Evolutionary conservation across 495 filamentous ascomycete genomes (phyloP), one percentile per base, ranked within the genome.

Genomic region (Cladorrhinum samala): DNA sequence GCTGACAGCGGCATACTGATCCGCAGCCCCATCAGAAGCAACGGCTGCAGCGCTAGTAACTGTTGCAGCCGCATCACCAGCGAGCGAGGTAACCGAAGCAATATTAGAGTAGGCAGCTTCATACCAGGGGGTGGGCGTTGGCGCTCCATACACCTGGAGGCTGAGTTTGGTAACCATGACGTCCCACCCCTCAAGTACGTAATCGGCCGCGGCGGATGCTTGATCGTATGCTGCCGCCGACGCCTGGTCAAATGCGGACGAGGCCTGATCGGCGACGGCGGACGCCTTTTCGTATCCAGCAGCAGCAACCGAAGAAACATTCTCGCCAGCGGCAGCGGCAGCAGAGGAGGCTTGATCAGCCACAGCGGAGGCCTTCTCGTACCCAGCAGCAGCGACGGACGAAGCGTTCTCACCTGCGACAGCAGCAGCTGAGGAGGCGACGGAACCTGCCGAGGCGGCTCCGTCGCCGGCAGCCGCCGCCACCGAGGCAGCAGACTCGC

Each of bases 131-230:
- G 71, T 71, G 4, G 88, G 86, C 0, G 82, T 81, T 0, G 85
- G 83, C 2, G 79, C 77, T n/a, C 86, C 84, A 58, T 91, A 92
- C 33, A 93, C 69, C 53, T 87, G 81, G 40, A 79, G 71, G 69
- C 83, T 87, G 24, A 85, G 83, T 55, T 79, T 79, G 30, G 79
- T 79, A 47, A 92, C 69, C 0, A 89, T 60, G 7, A 66, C 72
- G 46, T 89, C 84, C 86, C 86, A 92, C 56, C 55, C 77, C 62
- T 71, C 75, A 49, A 62, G 74, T 43, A 66, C 70, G 14, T 70
- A 72, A 17, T 71, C 68, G 4, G 69, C 75, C 7, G 74, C 62
- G 1, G 51, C 49, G 21, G 57, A 27, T 0, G 52, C 57, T 17
- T 51, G 69, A 30, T 63, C 65, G 23, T 55, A 55, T 2, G 52